A percentile compares a stretch with the other conserved stretches of the same genome.
phyloP scores from a whole-genome alignment of 345 rosid species.

The Hevea brasiliensis region DNA sequence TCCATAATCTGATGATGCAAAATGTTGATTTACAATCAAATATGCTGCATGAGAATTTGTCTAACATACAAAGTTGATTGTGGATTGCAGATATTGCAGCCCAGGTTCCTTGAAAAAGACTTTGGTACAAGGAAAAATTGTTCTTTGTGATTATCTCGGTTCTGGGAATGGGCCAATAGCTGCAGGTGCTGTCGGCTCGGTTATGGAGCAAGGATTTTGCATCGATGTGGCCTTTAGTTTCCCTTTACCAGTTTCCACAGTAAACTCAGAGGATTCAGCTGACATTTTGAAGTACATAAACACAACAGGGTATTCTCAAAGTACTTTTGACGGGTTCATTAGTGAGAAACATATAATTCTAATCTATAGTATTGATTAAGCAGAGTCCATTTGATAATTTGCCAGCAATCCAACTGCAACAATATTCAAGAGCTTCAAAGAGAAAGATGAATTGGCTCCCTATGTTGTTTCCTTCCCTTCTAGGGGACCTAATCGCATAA shows the following conservation, averaged over 20 bases:
- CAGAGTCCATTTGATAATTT: not conserved
- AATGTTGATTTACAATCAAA: too few relatives aligned
- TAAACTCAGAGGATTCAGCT: not conserved
- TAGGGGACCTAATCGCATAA: constrained; percentile 36
- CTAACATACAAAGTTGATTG: not conserved
- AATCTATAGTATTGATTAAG: not conserved
- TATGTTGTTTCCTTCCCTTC: constrained; percentile 33
- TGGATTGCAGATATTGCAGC: not conserved
- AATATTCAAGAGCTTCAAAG: constrained; percentile 25
- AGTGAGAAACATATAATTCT: too few relatives aligned
- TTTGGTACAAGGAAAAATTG: not conserved
- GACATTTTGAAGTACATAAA: not conserved
- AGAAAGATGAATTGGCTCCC: constrained; percentile 27
- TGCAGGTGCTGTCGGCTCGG: constrained; percentile 29
- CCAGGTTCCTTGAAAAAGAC: constrained; percentile 25
- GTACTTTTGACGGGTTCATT: too few relatives aligned
- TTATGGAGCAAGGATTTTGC: constrained; percentile 12
- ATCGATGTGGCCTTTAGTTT: too few relatives aligned
- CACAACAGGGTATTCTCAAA: not conserved
- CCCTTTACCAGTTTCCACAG: too few relatives aligned
- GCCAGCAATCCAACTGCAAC: constrained; percentile 35
- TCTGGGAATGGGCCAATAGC: not conserved
- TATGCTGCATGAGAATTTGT: too few relatives aligned
- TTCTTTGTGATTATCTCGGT: constrained; percentile 26
- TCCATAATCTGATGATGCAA: too few relatives aligned